Conservation (phyloP, 768 basidiomycete species). For the Termitomyces sp. region DNA sequence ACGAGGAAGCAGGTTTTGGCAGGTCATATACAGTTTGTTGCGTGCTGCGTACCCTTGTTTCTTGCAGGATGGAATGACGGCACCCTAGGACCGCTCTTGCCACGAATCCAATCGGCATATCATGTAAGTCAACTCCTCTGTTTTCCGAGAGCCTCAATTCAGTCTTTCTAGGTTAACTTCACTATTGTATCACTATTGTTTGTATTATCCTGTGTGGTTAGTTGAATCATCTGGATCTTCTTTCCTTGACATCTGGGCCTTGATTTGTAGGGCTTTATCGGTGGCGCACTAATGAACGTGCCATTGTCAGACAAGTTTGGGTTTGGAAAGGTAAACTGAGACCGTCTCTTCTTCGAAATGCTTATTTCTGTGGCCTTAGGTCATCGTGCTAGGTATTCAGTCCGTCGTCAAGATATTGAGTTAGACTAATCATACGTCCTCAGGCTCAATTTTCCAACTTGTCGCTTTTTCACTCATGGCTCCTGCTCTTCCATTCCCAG, state of each 20-base stretch:
- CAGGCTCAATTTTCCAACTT: constrained; percentile 41
- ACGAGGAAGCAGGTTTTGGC: constrained; percentile 20
- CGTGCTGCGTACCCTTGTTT: constrained; percentile 56
- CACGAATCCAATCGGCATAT: constrained; percentile 7
- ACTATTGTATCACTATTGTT: constrained; percentile 39
- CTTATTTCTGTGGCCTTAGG: constrained; percentile 9
- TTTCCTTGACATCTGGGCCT: too few relatives aligned
- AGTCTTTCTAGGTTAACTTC: constrained; percentile 26
- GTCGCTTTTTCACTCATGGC: constrained; percentile 43
- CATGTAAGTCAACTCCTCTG: not conserved
- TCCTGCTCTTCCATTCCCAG: constrained; percentile 51
- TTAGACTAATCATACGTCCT: not conserved
- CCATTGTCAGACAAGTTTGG: constrained; percentile 23
- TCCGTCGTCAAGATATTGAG: not conserved
- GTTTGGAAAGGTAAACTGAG: constrained; percentile 25
- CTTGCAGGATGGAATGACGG: constrained; percentile 24
- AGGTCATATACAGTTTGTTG: constrained; percentile 44
- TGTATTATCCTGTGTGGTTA: constrained; percentile 33
- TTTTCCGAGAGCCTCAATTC: constrained; percentile 5
- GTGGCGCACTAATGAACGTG: constrained; percentile 29
- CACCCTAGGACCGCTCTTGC: constrained; percentile 8
- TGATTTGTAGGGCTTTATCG: constrained; percentile 23
- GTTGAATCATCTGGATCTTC: not conserved
- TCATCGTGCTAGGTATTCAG: constrained; percentile 20
- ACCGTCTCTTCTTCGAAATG: not conserved